These are phyloP conservation scores for Suhomyces maxii DNA, from an alignment of 1,139 yeast species.

Conservation along the genomic window DNA sequence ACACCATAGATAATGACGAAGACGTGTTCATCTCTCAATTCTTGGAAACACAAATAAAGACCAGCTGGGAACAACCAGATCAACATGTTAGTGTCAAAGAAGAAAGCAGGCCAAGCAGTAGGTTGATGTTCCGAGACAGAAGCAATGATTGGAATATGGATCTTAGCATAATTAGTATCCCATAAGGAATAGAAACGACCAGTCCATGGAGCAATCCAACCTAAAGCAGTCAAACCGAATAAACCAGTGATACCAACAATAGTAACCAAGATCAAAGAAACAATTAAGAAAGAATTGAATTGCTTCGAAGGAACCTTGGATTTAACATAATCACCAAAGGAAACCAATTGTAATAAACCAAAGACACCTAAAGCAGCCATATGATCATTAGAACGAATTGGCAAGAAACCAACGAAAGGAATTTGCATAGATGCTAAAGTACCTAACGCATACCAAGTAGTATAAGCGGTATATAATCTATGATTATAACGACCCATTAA, in stretches of 20 bases:
- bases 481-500: conserved; percentile 93
- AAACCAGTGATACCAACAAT: conserved; percentile 69
- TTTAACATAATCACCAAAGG: conserved; percentile 80
- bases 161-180: conserved; percentile 97
- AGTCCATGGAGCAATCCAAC: conserved; percentile 98
- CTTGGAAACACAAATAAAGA: conserved; percentile 85
- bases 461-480: conserved; percentile 83
- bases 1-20: conserved; percentile 89
- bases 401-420: conserved; percentile 96
- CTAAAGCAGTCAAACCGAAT: conserved; percentile 79
- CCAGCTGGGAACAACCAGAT: conserved; percentile 99
- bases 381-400: conserved; percentile 95
- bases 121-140: conserved; percentile 99
- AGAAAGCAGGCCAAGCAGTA: conserved; percentile 98
- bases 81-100: conserved; percentile 88
- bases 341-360: conserved; percentile 89
- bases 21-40: conserved; percentile 87
- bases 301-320: conserved; percentile 70
- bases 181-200: conserved; percentile 98
- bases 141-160: conserved; percentile 97
- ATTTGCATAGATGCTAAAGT: conserved; percentile 98
- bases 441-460: conserved; percentile 96
- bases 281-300: conserved; percentile 70
- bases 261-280: conserved; percentile 57
- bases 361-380: conserved; percentile 98